phyloP scores from a whole-genome alignment of 192 early-diverging fungal genomes.

The Dissophora ornata region DNA sequence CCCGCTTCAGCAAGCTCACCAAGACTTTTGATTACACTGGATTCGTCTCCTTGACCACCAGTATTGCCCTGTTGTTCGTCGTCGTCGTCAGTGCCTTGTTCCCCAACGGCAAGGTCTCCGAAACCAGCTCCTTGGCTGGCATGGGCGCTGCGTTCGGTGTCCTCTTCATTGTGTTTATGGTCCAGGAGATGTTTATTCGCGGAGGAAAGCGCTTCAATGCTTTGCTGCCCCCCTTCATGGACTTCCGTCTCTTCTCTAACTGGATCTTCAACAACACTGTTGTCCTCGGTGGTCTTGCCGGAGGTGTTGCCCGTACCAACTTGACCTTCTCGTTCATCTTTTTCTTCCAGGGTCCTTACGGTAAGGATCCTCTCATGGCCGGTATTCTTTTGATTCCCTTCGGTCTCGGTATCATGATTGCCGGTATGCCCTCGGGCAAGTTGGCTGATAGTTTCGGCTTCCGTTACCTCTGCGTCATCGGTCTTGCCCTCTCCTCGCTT shows the following conservation, averaged over 20 bases:
- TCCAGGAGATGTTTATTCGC: conserved; percentile 33
- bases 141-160: conserved; percentile 51
- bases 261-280: conserved; percentile 49
- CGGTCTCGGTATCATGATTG: conserved; percentile 49
- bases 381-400: conserved; percentile 49
- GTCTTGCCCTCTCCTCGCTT: conserved; percentile 31
- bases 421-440: conserved; percentile 44
- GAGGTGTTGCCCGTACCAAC: conserved; percentile 51
- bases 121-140: conserved; percentile 37
- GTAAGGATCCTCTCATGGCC: conserved; percentile 50
- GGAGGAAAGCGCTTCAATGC: conserved; percentile 45
- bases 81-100: conserved; percentile 48
- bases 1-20: conserved; percentile 27
- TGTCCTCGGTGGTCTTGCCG: conserved; percentile 46
- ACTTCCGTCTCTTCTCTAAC: conserved; percentile 44
- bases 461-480: conserved; percentile 41
- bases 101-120: conserved; percentile 51
- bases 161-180: conserved; percentile 40
- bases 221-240: conserved; percentile 34
- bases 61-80: conserved; percentile 37
- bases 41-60: conserved; percentile 41
- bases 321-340: conserved; percentile 52
- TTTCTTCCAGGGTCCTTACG: conserved; percentile 50
- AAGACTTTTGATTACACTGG: conserved; percentile 51
- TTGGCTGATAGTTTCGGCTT: conserved; percentile 44